These are phyloP conservation scores for Intubia oerlemansii DNA, from an alignment of 2,329 filamentous ascomycete genomes.

Conservation along the genomic window DNA sequence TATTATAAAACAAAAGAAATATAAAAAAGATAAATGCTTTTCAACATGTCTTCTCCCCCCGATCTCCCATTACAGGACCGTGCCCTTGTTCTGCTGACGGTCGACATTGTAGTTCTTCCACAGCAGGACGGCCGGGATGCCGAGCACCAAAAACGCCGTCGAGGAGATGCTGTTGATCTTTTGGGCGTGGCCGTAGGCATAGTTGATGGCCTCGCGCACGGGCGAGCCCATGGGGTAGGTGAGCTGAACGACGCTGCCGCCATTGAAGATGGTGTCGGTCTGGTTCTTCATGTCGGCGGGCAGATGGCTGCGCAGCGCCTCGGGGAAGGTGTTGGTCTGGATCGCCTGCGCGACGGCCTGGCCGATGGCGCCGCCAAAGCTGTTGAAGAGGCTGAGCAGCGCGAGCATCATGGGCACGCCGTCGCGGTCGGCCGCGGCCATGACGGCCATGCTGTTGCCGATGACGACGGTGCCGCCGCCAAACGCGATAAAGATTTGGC, in stretches of 20 bases:
- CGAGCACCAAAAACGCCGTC: conserved; percentile 13
- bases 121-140: conserved; percentile 6
- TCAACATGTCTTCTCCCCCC: no score
- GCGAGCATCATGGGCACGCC: conserved; percentile 35
- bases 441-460: conserved; percentile 34
- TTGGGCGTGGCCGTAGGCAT: conserved; percentile 32
- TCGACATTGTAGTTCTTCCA: conserved; percentile 10
- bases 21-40: no score
- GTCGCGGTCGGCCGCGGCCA: conserved; percentile 34
- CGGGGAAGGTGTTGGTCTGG: conserved; percentile 34
- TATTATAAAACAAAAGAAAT: no score
- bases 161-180: conserved; percentile 25
- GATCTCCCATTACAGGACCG: conserved; percentile 6
- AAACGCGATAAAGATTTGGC: conserved; percentile 31
- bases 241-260: conserved; percentile 31
- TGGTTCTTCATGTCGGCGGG: conserved; percentile 24
- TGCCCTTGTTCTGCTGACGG: conserved; percentile 9
- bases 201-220: conserved; percentile 29
- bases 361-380: conserved; percentile 38
- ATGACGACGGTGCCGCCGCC: conserved; percentile 36
- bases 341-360: conserved; percentile 36
- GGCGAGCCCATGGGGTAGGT: conserved; percentile 26
- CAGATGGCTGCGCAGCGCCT: conserved; percentile 24
- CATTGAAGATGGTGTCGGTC: conserved; percentile 15
- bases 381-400: conserved; percentile 33